Evolutionary conservation across 2,329 filamentous ascomycete genomes (phyloP).

Genomic region (Fonsecaea erecta): DNA sequence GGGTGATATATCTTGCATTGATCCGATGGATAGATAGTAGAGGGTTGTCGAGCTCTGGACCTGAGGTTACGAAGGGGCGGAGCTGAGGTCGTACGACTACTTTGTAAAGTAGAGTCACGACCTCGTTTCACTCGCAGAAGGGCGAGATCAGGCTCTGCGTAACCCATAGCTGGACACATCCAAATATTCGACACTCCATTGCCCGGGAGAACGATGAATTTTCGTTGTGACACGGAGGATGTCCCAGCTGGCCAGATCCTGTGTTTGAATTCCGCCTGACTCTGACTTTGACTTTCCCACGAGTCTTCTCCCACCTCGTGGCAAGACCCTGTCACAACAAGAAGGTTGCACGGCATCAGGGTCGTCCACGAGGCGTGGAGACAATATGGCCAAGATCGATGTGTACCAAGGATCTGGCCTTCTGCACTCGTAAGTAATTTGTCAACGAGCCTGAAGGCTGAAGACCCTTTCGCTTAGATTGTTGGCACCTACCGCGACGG

Average conservation of each 20-base stretch:
- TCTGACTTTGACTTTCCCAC: background rate
- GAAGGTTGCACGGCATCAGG: background rate
- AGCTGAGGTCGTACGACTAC: background rate
- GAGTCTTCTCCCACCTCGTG: background rate
- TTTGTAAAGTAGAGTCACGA: background rate
- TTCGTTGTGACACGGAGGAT: background rate
- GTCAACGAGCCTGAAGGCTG: background rate
- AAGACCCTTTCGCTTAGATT: background rate
- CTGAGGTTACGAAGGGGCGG: background rate
- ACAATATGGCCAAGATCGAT: background rate
- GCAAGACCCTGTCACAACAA: background rate
- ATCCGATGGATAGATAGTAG: background rate
- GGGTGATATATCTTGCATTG: background rate
- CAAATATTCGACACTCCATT: background rate
- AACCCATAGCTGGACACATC: background rate
- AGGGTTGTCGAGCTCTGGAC: background rate
- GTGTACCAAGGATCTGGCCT: background rate
- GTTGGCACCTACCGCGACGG: background rate
- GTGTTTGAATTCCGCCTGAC: background rate
- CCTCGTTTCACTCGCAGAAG: background rate
- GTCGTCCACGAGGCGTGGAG: background rate
- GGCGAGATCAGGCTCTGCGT: background rate
- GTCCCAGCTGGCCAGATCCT: background rate
- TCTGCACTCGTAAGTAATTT: background rate
- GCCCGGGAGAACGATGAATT: background rate